A percentile compares a stretch with the other conserved stretches of the same genome.
Conservation (phyloP, 1,284 basidiomycete species). For the Ganoderma lingzhi region DNA sequence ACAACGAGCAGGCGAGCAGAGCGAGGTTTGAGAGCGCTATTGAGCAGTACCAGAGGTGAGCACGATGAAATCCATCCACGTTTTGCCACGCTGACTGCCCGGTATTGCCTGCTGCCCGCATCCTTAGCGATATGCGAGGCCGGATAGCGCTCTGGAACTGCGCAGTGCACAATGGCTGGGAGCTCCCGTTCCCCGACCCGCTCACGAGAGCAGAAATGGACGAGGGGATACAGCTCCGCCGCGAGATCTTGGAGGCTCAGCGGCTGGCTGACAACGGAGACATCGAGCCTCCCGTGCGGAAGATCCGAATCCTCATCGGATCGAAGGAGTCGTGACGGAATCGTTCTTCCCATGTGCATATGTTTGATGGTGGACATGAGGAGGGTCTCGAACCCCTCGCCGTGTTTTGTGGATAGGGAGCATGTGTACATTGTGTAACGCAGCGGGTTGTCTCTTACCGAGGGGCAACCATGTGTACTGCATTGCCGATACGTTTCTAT, state of each 20-base stretch:
- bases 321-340: conserved; percentile 50
- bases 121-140: conserved; percentile 69
- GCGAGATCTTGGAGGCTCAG: conserved; percentile 70
- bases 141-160: conserved; percentile 76
- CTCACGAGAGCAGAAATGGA: conserved; percentile 72
- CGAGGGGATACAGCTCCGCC: conserved; percentile 71
- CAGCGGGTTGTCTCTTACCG: neutral
- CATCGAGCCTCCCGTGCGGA: conserved; percentile 61
- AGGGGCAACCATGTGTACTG: neutral
- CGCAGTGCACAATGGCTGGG: conserved; percentile 66
- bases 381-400: neutral
- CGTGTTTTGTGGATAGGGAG: conserved; percentile 9
- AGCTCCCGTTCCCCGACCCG: conserved; percentile 65
- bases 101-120: neutral
- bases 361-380: neutral
- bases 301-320: conserved; percentile 67
- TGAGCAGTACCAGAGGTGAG: conserved; percentile 68
- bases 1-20: conserved; percentile 61
- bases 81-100: neutral
- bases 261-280: conserved; percentile 62
- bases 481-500: neutral
- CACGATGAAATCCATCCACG: conserved; percentile 17
- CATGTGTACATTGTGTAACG: neutral
- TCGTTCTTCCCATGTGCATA: conserved; percentile 2
- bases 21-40: conserved; percentile 70